phyloP scores from a whole-genome alignment of 2,329 filamentous ascomycete genomes.

The Chrysosporium keratinophilum region DNA sequence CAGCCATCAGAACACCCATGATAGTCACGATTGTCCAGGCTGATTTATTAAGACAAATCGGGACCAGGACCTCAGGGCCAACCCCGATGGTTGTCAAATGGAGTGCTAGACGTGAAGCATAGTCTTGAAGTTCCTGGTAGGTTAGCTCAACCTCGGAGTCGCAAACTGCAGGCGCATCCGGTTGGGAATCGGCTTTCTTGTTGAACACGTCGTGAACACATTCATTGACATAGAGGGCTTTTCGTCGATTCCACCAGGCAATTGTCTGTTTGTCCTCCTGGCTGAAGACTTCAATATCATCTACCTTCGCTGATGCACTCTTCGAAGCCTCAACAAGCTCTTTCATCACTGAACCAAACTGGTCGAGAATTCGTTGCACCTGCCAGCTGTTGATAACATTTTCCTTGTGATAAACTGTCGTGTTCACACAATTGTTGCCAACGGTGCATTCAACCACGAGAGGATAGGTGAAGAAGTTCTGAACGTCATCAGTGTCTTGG shows the following conservation, averaged over 20 bases:
- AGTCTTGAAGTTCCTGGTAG: slow-evolving; percentile 15
- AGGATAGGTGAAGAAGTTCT: slow-evolving; percentile 17
- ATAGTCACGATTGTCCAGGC: slow-evolving; percentile 68
- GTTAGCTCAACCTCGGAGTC: slow-evolving; percentile 18
- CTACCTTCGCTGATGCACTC: slow-evolving; percentile 20
- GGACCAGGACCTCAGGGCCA: slow-evolving; percentile 15
- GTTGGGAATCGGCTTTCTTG: slow-evolving; percentile 12
- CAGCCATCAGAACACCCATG: slow-evolving; percentile 61
- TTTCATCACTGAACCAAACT: slow-evolving; percentile 36
- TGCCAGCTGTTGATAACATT: slow-evolving; percentile 44
- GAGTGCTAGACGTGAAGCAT: slow-evolving; percentile 17
- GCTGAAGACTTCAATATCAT: slow-evolving; percentile 26
- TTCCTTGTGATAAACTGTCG: slow-evolving; percentile 57
- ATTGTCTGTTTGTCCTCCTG: slow-evolving; percentile 27
- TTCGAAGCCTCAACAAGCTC: slow-evolving; percentile 26
- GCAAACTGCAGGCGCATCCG: slow-evolving; percentile 18
- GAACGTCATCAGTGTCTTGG: slow-evolving; percentile 8
- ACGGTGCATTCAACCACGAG: slow-evolving; percentile 57
- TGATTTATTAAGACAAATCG: slow-evolving; percentile 36
- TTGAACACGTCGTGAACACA: slow-evolving; percentile 20
- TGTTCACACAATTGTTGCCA: slow-evolving; percentile 42
- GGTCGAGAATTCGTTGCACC: slow-evolving; percentile 46
- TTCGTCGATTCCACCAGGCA: slow-evolving; percentile 24
- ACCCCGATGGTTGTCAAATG: slow-evolving; percentile 11
- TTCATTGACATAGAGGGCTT: slow-evolving; percentile 9